Conservation (phyloP, 129 eudicot species). For the Scalesia atractyloides region DNA sequence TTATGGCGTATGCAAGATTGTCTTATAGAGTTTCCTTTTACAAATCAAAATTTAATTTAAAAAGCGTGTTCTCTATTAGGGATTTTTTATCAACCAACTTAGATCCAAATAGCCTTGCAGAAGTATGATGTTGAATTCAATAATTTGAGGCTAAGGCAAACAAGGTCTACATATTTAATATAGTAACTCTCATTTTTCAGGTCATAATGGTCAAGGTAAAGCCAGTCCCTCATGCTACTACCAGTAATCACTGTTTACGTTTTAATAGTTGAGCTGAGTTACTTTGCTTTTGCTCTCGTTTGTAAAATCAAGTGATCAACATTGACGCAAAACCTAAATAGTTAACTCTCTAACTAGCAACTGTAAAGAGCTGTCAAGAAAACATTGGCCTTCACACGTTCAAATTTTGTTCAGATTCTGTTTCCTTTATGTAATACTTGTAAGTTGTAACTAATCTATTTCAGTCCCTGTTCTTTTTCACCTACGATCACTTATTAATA, state of each 20-base stretch:
- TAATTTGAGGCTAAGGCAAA: too few relatives aligned
- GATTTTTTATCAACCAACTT: not conserved
- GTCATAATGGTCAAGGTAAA: too few relatives aligned
- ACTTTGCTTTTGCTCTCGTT: not conserved
- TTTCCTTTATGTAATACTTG: not conserved
- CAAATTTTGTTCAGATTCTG: not conserved
- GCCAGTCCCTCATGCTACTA: not conserved
- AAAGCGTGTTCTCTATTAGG: not conserved
- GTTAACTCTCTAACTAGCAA: not conserved
- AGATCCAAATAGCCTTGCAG: not conserved
- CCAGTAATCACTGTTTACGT: not conserved
- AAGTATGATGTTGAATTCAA: too few relatives aligned
- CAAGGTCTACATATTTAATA: too few relatives aligned
- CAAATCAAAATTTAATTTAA: not conserved
- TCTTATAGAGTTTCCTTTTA: too few relatives aligned
- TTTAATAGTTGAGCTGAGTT: not conserved
- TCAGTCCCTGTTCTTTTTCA: not conserved
- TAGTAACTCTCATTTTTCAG: too few relatives aligned
- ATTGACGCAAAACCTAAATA: not conserved
- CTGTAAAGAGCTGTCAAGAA: conserved; percentile 2
- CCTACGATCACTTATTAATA: not conserved
- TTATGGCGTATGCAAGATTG: conserved; percentile 5
- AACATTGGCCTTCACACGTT: conserved; percentile 5
- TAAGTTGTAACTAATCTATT: conserved; percentile 3
- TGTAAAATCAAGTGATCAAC: not conserved